Evolutionary conservation across 345 rosid species (phyloP).

Genomic region (Eucalyptus cloeziana): DNA sequence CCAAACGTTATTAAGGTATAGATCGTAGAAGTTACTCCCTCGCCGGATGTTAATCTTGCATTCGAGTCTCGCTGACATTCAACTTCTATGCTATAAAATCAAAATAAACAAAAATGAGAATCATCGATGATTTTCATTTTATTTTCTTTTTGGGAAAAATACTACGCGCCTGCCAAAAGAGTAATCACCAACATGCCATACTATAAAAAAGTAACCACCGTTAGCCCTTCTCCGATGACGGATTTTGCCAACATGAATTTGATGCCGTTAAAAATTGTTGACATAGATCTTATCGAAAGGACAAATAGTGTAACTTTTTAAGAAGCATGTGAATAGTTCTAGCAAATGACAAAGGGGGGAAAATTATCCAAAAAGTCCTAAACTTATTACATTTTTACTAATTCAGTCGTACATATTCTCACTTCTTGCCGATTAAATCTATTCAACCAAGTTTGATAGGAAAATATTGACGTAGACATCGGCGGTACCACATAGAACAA

Average conservation of each 20-base stretch:
- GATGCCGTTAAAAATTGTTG: neutral
- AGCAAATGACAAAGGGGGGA: too few relatives aligned
- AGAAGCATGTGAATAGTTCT: neutral
- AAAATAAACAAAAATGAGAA: neutral
- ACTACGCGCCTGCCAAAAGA: neutral
- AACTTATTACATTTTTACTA: too few relatives aligned
- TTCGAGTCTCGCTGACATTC: neutral
- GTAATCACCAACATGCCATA: too few relatives aligned
- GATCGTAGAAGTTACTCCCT: neutral
- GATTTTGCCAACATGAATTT: neutral
- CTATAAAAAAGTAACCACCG: neutral
- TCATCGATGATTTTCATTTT: neutral
- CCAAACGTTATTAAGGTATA: neutral
- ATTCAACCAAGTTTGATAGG: rapidly evolving
- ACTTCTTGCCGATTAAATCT: rapidly evolving
- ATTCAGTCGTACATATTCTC: rapidly evolving
- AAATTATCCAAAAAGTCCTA: too few relatives aligned
- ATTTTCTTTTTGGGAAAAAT: neutral
- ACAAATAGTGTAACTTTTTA: neutral
- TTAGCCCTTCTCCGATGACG: neutral
- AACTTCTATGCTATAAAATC: neutral
- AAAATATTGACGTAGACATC: rapidly evolving
- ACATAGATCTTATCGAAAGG: neutral
- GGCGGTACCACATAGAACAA: rapidly evolving
- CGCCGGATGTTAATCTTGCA: neutral